A percentile compares a stretch with the other conserved stretches of the same genome.
Evolutionary conservation across 2,329 filamentous ascomycete species (phyloP).

Genomic region (Nemania serpens): DNA sequence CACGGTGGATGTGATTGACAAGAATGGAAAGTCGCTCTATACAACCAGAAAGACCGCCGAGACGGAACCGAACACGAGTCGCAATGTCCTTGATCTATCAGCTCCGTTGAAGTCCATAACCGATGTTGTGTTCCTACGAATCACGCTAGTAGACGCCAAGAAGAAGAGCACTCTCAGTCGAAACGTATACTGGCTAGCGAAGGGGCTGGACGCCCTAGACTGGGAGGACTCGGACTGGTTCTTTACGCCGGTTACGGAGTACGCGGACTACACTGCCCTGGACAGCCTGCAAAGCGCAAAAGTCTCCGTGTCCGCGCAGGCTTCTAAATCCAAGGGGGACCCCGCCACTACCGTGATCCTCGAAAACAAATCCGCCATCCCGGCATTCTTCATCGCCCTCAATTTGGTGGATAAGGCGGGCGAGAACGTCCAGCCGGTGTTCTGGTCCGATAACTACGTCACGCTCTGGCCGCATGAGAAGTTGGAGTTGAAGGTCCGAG

Average conservation of each 20-base stretch:
- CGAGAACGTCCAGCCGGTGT: constrained; percentile 54
- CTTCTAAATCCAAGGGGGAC: constrained; percentile 3
- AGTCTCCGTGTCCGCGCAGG: constrained; percentile 40
- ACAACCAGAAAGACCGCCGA: constrained; percentile 38
- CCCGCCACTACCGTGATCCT: constrained; percentile 48
- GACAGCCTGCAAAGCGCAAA: constrained; percentile 45
- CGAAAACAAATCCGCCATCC: constrained; percentile 56
- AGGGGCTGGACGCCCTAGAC: constrained; percentile 52
- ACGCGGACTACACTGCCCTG: constrained; percentile 54
- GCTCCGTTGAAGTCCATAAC: constrained; percentile 42
- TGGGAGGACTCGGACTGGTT: constrained; percentile 65
- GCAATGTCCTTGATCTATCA: constrained; percentile 42
- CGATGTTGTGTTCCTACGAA: constrained; percentile 55
- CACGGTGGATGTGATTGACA: constrained; percentile 54
- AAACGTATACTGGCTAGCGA: constrained; percentile 65
- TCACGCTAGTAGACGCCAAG: constrained; percentile 48
- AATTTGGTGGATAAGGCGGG: constrained; percentile 51
- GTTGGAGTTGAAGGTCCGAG: constrained; percentile 45
- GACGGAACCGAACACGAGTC: constrained; percentile 53
- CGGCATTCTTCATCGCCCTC: constrained; percentile 63
- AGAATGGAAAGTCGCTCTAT: constrained; percentile 50
- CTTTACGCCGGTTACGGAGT: constrained; percentile 59
- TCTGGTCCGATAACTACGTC: constrained; percentile 67
- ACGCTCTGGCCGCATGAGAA: constrained; percentile 63
- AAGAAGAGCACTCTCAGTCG: constrained; percentile 49